Evolutionary conservation across 805 yeast genomes (phyloP), one percentile per base, ranked within the genome.

Genomic region (Candida adriatica): DNA sequence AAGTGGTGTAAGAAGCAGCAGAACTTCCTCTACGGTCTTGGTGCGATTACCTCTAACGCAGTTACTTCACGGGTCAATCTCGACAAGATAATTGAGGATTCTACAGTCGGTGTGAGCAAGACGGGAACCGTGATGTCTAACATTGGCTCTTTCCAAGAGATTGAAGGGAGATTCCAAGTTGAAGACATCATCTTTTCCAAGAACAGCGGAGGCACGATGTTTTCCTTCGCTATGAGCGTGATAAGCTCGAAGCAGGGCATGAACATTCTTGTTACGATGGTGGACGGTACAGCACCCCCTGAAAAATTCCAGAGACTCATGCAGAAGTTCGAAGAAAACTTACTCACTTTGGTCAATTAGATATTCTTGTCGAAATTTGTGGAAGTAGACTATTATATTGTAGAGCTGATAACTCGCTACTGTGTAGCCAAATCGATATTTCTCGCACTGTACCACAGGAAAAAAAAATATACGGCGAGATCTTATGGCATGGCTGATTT

Each of bases 111-210:
- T 11, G 26, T 16, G 6, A 19, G 20, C 8, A 37, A 49, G 30
- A 22, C 33, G 2, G 46, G 46, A 8, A 21, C 43, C 4, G 18
- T 38, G 19, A 24, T 44, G 27, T 48, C 52, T 6, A 48, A 48
- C 27, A n/a, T 48, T 14, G 52, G 52, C 3, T 16, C 35, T 1
- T n/a, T 43, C 4, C 21, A 21, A 13, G 24, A 13, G 4, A 18
- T 19, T 8, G 10, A 29, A 13, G 28, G 23, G 1, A 24, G 25
- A 8, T 38, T 22, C 17, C 21, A 36, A 13, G 27, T 43, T 11
- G 37, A 43, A 14, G 48, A 45, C 24, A 23, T 38, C 4, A 10
- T 27, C 3, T 45, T 47, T 25, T 13, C 38, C 1, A 38, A 40
- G 25, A 39, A 35, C 25, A 28, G 42, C 3, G 43, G 38, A 14